Base-by-base conservation (phyloP, 495 filamentous ascomycete species). In the Cercophora newfieldiana region DNA sequence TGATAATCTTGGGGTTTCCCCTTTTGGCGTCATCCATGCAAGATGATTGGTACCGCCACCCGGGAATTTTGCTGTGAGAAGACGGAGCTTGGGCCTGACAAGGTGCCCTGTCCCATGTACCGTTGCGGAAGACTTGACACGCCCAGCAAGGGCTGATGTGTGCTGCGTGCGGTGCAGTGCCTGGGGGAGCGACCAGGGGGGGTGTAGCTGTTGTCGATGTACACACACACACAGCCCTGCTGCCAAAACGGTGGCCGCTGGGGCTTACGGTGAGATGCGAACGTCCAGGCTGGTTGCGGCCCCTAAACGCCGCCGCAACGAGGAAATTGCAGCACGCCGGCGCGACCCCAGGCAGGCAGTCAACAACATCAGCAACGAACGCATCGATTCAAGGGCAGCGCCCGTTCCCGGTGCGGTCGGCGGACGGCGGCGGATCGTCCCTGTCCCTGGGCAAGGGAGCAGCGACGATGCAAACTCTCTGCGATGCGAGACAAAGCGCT, bases 71-170 rank as follows among this genome's bases (percentile, higher is more conserved):
- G 33, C 51, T 48, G 44, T 33, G 61, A 57, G 58, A 66, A 18
- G 55, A 44, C 62, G 89, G 84, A 93, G 63, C 44, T 66, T 66
- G 48, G 65, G 90, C 84, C 56, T 91, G 89, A 69, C 86, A 65
- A 63, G 51, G 58, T 63, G 65, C 65, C 59, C 56, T 68, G 65
- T 44, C 67, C 37, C 67, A 60, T 29, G 54, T 28, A 57, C 54
- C 26, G 67, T 69, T 67, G 64, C 70, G 65, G 70, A 65, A 60
- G 66, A 54, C 30, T 50, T 69, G n/a, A n/a, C 37, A 44, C 37
- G 37, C 65, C 67, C 69, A 68, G 67, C 67, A 69, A 64, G 67
- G 70, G 65, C 65, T 60, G 66, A n/a, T 57, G 54, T 57, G n/a
- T n/a, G n/a, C n/a, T n/a, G n/a, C n/a, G n/a, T n/a, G n/a, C n/a